Evolutionary conservation across 2,329 filamentous ascomycete species (phyloP), one percentile per base, ranked within the genome.

Genomic region (Nigrospora osmanthi): DNA sequence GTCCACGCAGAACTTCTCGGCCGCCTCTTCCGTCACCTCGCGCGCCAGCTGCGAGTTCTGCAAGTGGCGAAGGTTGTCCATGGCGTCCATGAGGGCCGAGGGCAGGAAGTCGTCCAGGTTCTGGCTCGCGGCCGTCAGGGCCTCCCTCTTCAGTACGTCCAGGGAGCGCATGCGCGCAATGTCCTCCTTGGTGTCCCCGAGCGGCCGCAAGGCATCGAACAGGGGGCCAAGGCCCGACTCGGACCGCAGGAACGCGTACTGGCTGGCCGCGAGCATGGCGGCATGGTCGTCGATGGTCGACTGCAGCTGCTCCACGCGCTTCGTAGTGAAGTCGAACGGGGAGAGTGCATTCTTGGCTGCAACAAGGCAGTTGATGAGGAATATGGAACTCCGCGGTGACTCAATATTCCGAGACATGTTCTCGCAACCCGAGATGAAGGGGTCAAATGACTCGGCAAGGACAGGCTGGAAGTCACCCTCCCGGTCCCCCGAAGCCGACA

Each of bases 51-150:
- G 74, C 1, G 85, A 78, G 56, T 87, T 86, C 49, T 85, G 81
- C 2, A 98, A 67, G 36, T 79, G 72, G 51, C 83, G 84, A 23
- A 97, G 65, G 48, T 89, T 87, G 42, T 93, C 86, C 54, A 87
- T 81, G 3, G 90, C 90, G 60, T 98, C 93, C 73, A 96, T 91
- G 30, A 95, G 74, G 3, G 91, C 93, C 1, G 89, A 94, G 0
- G 93, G 90, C 19, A 98, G 71, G 66, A 97, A 98, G 49, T 89
- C 83, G 58, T 98, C 93, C 7, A 98, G 72, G 35, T 75, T 77
- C 55, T 90, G 87, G 55, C 87, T 87, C 2, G 84, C 81, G 41
- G 72, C 67, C 1, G 76, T 67, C n/a, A 97, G 70, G 0, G 74
- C 64, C 6, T 74, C 66, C 0, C 78, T 74, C 47, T 82, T 75